A percentile compares a stretch with the other conserved stretches of the same genome.
Evolutionary conservation across 2,329 filamentous ascomycete genomes (phyloP).

Genomic region (Hypoxylon sp.): DNA sequence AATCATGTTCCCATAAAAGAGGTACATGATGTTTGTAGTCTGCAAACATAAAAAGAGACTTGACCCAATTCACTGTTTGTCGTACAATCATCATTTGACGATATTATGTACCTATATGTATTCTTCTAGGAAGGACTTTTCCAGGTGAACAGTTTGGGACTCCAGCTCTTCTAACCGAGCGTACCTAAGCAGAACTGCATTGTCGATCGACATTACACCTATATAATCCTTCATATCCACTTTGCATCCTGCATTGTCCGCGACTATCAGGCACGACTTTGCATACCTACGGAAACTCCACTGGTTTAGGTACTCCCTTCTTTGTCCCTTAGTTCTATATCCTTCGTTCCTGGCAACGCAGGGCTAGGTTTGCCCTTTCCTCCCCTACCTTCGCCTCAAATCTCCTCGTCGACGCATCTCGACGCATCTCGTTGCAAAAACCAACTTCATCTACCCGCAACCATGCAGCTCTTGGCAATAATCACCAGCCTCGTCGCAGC

Average conservation of each 20-base stretch:
- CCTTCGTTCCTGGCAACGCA: constrained; percentile 16
- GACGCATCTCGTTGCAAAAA: constrained; percentile 23
- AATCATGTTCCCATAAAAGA: constrained; percentile 10
- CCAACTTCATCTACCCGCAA: constrained; percentile 10
- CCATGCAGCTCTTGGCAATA: constrained; percentile 50
- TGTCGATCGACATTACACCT: constrained; percentile 37
- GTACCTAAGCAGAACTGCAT: constrained; percentile 28
- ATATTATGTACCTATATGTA: constrained; percentile 6
- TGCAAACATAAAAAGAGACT: constrained; percentile 12
- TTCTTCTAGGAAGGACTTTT: neutral
- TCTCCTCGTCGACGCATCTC: constrained; percentile 19
- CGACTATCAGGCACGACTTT: constrained; percentile 25
- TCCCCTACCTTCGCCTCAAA: constrained; percentile 8
- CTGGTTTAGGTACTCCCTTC: constrained; percentile 16
- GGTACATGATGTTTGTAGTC: constrained; percentile 18
- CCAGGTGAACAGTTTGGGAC: constrained; percentile 14
- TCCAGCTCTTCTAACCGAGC: constrained; percentile 7
- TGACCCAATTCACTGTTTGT: constrained; percentile 15
- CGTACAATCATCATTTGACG: constrained; percentile 10
- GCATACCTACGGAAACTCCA: constrained; percentile 4
- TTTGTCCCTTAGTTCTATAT: constrained; percentile 16
- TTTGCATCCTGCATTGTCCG: constrained; percentile 20
- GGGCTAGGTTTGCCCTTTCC: constrained; percentile 4
- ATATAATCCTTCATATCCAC: constrained; percentile 35
- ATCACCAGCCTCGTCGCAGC: constrained; percentile 47